Base-by-base conservation (phyloP, 306 rosid species). In the Styphnolobium japonicum region DNA sequence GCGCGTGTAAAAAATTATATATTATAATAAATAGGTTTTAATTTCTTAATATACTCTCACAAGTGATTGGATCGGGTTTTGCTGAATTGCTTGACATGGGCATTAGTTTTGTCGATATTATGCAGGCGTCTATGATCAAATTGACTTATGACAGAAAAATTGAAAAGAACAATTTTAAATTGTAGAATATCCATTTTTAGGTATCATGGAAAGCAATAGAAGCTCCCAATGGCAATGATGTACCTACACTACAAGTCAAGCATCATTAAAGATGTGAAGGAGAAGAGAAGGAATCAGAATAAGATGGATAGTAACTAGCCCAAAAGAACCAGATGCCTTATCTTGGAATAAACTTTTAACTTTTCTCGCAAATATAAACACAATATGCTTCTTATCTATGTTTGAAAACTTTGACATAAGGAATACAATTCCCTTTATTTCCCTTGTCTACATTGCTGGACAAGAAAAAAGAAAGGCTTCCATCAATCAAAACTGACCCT, bases 261-360 rank as follows among this genome's bases (percentile, higher is more conserved):
- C 60, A 62, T 10, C 6, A 19, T 23, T 23, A 34, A 71, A 14
- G 29, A 19, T 39, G 73, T 23, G 72, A 46, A 77, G 57, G 21
- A 51, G 75, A 25, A 78, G 52, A 27, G 31, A 42, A 52, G 51
- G 82, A 79, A 78, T 66, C 68, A 19, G 5, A 4, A 53, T 31
- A 29, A 68, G 3, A 43, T 7, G 39, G 48, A 27, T 42, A 4
- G 16, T 39, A 40, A n/a, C 10, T 43, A 56, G 42, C 39, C 25
- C 49, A 25, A 7, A 5, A 56, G 43, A 78, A 78, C 45, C 21
- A 10, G 68, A 72, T 64, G 69, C 75, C 70, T 73, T 71, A 40
- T 72, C 61, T 52, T 52, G 22, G 84, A 65, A 73, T 73, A 53
- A 80, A 45, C 42, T 14, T 42, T 25, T 15, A 29, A 2, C 10